Evolutionary conservation across 805 yeast species (phyloP), one percentile per base, ranked within the genome.

Genomic region (Starmera amethionina): DNA sequence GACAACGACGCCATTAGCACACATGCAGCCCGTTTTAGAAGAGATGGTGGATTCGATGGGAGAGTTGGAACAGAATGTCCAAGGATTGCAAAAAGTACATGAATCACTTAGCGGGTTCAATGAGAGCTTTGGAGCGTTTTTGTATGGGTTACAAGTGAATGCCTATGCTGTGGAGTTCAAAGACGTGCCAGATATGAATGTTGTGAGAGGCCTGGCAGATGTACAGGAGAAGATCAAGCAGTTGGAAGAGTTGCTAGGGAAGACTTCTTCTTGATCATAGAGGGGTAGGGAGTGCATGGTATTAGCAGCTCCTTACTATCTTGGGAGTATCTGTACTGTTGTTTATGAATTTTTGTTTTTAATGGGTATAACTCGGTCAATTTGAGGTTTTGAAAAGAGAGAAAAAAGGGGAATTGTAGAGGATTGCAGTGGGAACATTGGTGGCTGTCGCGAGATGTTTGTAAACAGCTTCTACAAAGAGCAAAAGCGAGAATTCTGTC

Each of bases 111-210:
- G 70, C 3, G 64, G 68, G 27, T 80, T 88, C 58, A 86, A 86
- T 54, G 96, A 87, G 58, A 74, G 86, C 2, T 75, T 88, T 50
- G 78, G 85, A 1, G 67, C 89, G 32, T 78, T 87, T 40, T 55
- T 87, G 39, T 85, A 83, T 52, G 95, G 96, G 2, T 60, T 87
- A 38, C 76, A 82, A 54, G 77, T 86, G 59, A 86, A 88, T 52
- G 89, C 94, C 45, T 87, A 93, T 81, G 84, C 95, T 60, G 82
- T 82, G 25, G 88, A 83, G 52, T 84, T 84, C 39, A 47, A 49
- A 15, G 55, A 52, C 36, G 37, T 54, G 4, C 56, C 57, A 13
- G 36, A 37, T 25, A 28, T 37, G 2, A 39, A 41, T 6, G 45
- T 44, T 13, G 18, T 38, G 14, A 44, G 39, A 44, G 15, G 40